These are phyloP conservation scores for Scutellaria baicalensis DNA, from an alignment of 257 asterid genomes.

Conservation along the genomic window DNA sequence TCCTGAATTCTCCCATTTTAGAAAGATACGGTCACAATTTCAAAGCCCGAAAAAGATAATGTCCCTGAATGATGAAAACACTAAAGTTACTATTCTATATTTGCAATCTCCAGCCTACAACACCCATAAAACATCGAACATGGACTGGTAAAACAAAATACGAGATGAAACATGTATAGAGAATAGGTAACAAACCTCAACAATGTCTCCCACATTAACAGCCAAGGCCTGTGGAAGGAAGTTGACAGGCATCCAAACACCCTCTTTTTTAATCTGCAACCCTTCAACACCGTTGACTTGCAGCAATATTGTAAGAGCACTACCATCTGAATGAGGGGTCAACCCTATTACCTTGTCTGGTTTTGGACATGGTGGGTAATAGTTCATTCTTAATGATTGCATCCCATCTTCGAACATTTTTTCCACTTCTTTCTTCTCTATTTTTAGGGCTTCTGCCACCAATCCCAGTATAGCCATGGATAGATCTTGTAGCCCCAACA, in stretches of 20 bases:
- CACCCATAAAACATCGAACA: too few relatives aligned
- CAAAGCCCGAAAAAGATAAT: too few relatives aligned
- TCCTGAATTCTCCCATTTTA: too few relatives aligned
- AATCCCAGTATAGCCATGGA: constrained; percentile 16
- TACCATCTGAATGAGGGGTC: constrained; percentile 57
- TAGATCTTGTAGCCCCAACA: constrained; percentile 35
- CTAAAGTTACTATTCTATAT: too few relatives aligned
- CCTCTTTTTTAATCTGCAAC: constrained; percentile 53
- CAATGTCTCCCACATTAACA: constrained; percentile 57
- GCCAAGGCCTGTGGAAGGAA: constrained; percentile 45
- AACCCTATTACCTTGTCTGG: constrained; percentile 51
- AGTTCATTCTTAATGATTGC: constrained; percentile 54
- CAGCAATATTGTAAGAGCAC: constrained; percentile 46
- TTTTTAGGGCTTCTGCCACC: constrained; percentile 32
- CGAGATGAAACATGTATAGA: neutral
- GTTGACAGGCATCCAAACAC: constrained; percentile 53
- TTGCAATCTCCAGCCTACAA: too few relatives aligned
- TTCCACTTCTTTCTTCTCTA: constrained; percentile 23
- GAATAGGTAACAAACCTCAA: constrained; percentile 18
- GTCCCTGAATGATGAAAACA: too few relatives aligned
- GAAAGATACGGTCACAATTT: too few relatives aligned
- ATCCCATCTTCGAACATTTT: constrained; percentile 52
- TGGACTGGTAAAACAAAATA: too few relatives aligned
- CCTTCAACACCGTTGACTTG: constrained; percentile 67
- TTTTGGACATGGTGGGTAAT: constrained; percentile 57